A percentile compares a stretch with the other conserved stretches of the same genome.
These are phyloP conservation scores for Penicillium angulare DNA, from an alignment of 495 filamentous ascomycete species.

Conservation along the genomic window DNA sequence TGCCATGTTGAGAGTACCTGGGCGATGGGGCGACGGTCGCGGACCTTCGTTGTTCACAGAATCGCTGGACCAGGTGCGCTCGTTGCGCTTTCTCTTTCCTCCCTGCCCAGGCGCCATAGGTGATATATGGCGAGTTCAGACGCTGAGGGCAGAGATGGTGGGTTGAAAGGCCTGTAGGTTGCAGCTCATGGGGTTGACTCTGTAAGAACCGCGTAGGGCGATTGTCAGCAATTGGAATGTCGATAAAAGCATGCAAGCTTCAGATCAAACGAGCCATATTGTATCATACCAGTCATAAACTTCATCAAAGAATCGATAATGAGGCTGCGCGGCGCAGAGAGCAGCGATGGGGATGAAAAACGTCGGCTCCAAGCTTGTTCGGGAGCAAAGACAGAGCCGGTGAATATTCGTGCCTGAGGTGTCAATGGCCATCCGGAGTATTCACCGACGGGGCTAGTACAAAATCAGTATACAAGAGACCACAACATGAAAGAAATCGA, in stretches of 20 bases:
- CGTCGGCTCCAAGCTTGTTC: constrained; percentile 22
- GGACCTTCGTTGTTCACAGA: constrained; percentile 45
- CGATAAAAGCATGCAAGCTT: neutral
- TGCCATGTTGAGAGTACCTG: constrained; percentile 57
- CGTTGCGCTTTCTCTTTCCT: constrained; percentile 59
- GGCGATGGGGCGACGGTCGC: constrained; percentile 65
- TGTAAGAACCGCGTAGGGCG: constrained; percentile 7
- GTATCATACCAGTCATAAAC: constrained; percentile 17
- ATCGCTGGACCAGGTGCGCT: constrained; percentile 52
- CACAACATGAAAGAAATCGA: too few species aligned
- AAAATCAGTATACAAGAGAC: too few species aligned
- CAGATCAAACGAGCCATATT: neutral
- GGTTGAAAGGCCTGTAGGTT: constrained; percentile 32
- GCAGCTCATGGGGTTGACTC: constrained; percentile 38
- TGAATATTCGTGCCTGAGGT: constrained; percentile 18
- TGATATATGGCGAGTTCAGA: constrained; percentile 20
- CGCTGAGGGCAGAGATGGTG: constrained; percentile 29
- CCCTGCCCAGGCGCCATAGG: constrained; percentile 53
- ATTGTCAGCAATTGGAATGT: constrained; percentile 14
- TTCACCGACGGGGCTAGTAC: too few species aligned
- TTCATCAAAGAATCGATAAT: constrained; percentile 4
- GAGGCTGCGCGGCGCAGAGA: constrained; percentile 5
- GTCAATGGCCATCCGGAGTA: neutral
- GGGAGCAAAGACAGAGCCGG: constrained; percentile 14
- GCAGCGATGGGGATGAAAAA: constrained; percentile 19